phyloP scores from a whole-genome alignment of 805 yeast genomes.

The Saccharomycopsis fibuligera region DNA sequence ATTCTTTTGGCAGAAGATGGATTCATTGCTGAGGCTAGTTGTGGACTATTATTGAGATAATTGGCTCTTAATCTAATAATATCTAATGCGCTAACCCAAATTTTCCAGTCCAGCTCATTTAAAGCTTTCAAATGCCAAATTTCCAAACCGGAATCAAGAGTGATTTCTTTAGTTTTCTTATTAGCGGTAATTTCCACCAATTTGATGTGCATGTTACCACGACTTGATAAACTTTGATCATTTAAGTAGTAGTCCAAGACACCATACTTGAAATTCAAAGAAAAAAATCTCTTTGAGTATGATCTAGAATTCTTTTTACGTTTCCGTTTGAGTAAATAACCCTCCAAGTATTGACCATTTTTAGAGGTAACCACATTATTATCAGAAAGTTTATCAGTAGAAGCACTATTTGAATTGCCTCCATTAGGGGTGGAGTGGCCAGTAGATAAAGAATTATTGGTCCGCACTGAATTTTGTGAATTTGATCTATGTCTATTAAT shows the following conservation, averaged over 20 bases:
- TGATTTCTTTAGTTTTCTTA: slow-evolving; percentile 56
- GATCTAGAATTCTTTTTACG: slow-evolving; percentile 83
- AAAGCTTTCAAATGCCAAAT: slow-evolving; percentile 81
- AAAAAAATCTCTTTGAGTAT: slow-evolving; percentile 77
- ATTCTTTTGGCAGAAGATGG: background rate
- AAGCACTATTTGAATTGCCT: background rate
- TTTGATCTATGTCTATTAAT: slow-evolving; percentile 8
- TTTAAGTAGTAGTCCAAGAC: slow-evolving; percentile 75
- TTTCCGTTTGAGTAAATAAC: slow-evolving; percentile 63
- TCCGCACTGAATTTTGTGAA: slow-evolving; percentile 4
- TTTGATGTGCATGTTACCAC: slow-evolving; percentile 89
- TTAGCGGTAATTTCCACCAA: slow-evolving; percentile 80
- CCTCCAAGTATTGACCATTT: slow-evolving; percentile 71
- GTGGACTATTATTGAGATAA: background rate
- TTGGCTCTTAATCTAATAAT: slow-evolving; percentile 24
- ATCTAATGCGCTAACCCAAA: slow-evolving; percentile 81
- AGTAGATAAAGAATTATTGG: slow-evolving; percentile 24
- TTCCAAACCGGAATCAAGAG: slow-evolving; percentile 92
- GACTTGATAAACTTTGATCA: slow-evolving; percentile 59
- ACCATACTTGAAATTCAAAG: slow-evolving; percentile 75
- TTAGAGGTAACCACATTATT: slow-evolving; percentile 33
- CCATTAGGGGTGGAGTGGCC: background rate
- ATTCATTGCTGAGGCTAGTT: slow-evolving; percentile 7
- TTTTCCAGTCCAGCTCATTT: slow-evolving; percentile 56
- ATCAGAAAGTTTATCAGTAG: background rate